A percentile compares a stretch with the other conserved stretches of the same genome.
Evolutionary conservation across 1,284 basidiomycete species (phyloP).

Genomic region (Rhodotorula sp.): DNA sequence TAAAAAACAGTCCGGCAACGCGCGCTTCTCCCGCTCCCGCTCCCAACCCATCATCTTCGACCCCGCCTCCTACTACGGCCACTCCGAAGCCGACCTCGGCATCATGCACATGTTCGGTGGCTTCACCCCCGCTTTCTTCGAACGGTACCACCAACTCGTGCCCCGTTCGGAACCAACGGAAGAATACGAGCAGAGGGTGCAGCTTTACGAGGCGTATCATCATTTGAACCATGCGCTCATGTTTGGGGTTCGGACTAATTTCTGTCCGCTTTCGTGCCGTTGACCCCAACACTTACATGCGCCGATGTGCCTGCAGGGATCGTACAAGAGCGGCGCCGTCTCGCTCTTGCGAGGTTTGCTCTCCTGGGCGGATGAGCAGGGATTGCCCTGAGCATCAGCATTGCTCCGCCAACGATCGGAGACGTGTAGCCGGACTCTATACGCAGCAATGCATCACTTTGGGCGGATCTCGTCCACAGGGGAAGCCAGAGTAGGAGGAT

Average conservation of each 20-base stretch:
- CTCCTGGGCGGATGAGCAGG: slow-evolving; percentile 7
- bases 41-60: slow-evolving; percentile 27
- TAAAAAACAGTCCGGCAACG: slow-evolving; percentile 23
- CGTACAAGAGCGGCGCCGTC: slow-evolving; percentile 9
- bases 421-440: background rate
- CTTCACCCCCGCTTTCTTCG: slow-evolving; percentile 18
- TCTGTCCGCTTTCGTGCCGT: background rate
- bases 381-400: background rate
- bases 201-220: slow-evolving; percentile 31
- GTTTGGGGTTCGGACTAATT: slow-evolving; percentile 13
- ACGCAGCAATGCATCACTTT: no score
- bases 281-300: background rate
- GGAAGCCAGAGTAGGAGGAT: background rate
- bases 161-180: slow-evolving; percentile 21
- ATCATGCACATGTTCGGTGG: slow-evolving; percentile 36
- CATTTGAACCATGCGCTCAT: slow-evolving; percentile 31
- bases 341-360: slow-evolving; percentile 1
- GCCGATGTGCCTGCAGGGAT: background rate
- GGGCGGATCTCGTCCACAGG: no score
- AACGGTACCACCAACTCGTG: slow-evolving; percentile 17
- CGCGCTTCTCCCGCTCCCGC: slow-evolving; percentile 12
- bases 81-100: slow-evolving; percentile 28
- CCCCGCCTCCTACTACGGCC: slow-evolving; percentile 31
- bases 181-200: slow-evolving; percentile 26
- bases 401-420: background rate